Evolutionary conservation across 768 basidiomycete species (phyloP).

Genomic region (Tulasnella calospora): DNA sequence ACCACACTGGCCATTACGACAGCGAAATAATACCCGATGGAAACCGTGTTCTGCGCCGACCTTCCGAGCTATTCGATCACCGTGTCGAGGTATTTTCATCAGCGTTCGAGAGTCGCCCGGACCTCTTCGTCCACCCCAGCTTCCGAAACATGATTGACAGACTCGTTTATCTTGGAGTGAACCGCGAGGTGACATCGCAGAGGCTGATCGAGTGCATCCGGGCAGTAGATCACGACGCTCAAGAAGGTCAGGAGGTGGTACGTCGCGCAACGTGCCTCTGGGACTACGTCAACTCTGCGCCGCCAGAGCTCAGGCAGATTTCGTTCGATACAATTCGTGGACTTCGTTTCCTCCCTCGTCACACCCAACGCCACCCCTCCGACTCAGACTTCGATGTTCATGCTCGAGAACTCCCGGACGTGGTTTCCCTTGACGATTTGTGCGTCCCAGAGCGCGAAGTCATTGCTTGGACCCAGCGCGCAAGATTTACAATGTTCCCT

Average conservation of each 20-base stretch:
- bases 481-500: not conserved
- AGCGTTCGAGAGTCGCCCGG: not conserved
- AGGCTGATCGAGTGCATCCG: no score
- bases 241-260: no score
- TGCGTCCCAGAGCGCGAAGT: not conserved
- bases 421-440: not conserved
- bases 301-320: no score
- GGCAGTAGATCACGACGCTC: no score
- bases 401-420: not conserved
- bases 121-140: not conserved
- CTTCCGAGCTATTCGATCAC: not conserved
- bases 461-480: constrained; percentile 8
- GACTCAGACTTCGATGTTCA: not conserved
- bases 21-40: not conserved
- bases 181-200: no score
- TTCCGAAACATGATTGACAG: not conserved
- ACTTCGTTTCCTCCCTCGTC: not conserved
- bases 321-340: not conserved
- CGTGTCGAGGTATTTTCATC: not conserved
- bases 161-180: not conserved
- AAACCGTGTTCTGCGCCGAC: not conserved
- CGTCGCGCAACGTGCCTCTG: no score
- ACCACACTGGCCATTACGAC: not conserved
- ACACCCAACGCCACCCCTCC: not conserved
- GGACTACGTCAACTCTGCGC: no score